Base-by-base conservation (phyloP, 2,329 filamentous ascomycete genomes). In the Nectriaceae sp. region DNA sequence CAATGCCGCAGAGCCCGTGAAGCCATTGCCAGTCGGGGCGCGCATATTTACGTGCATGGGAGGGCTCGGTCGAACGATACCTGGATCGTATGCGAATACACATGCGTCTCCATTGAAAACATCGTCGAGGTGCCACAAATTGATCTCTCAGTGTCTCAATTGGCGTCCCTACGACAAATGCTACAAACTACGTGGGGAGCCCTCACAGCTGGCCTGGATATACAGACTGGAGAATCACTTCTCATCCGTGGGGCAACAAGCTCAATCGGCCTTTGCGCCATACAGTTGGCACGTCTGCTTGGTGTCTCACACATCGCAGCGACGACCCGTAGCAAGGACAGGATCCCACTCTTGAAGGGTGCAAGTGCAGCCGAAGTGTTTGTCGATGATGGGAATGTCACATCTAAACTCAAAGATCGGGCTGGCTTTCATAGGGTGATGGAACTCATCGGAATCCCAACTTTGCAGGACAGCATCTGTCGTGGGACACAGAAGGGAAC, bases 11-110 rank as follows among this genome's bases (percentile, higher is more conserved):
- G 26, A 10, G 8, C 8, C 26, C 26, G 15, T 10, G 11, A 4
- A 19, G 33, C n/a, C 44, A 6, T 5, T 42, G 18, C 39, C 31
- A 15, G 31, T 47, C 8, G 44, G 39, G 5, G 38, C 44, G 3
- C 29, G 19, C 3, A 21, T 47, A 21, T 47, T 47, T 8, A 47
- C 44, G 10, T 47, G 44, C 31, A 47, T 47, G 44, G 44, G 44
- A 5, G 44, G 44, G 4, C 39, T 47, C 16, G 44, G 44, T 5
- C 21, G 44, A n/a, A 38, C 21, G 8, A 37, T 21, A 15, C 44
- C 44, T 29, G 44, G 39, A n/a, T 47, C 44, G 3, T 47, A 47
- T 26, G 44, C 44, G 13, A 47, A 26, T 47, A 47, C 16, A 42
- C 44, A 15, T 47, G 44, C n/a, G 39, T 20, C 5, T 26, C 38